A percentile compares a stretch with the other conserved stretches of the same genome.
phyloP scores from a whole-genome alignment of 805 yeast species.

The Saccharomycopsis fodiens region DNA sequence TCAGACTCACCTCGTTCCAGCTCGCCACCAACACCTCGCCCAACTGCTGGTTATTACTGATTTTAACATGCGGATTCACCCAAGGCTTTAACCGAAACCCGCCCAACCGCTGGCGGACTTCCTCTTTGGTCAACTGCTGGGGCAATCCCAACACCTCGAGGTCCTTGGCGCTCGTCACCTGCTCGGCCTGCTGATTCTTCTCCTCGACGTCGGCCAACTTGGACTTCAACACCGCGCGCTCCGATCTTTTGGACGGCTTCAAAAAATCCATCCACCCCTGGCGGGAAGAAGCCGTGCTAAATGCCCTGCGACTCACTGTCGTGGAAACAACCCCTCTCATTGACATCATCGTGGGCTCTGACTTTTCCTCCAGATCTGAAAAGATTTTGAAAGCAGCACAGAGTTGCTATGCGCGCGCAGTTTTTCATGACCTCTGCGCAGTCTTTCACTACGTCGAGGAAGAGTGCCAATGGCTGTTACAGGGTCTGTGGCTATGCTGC shows the following conservation, averaged over 20 bases:
- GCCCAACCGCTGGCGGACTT: conserved; percentile 9
- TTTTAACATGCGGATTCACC: conserved; percentile 10
- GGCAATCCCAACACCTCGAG: conserved; percentile 19
- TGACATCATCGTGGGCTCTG: no score
- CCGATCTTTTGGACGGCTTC: conserved; percentile 10
- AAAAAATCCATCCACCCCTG: conserved; percentile 14
- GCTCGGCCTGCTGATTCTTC: conserved; percentile 11
- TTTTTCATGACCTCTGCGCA: no score
- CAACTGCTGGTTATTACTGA: conserved; percentile 8
- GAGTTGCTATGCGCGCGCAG: no score
- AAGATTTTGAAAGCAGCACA: no score
- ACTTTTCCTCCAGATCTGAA: no score
- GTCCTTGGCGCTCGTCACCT: conserved; percentile 1
- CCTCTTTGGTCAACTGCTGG: conserved; percentile 10
- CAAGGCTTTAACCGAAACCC: conserved; percentile 15
- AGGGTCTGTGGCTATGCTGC: no score
- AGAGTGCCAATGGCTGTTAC: no score
- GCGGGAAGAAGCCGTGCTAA: conserved; percentile 1
- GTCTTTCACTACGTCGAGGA: no score
- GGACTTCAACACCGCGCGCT: conserved; percentile 9
- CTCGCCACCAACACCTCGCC: conserved; percentile 9
- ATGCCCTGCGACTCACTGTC: no score
- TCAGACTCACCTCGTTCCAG: conserved; percentile 15
- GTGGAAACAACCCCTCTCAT: no score
- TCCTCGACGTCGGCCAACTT: conserved; percentile 7